Conservation (phyloP, 1,284 basidiomycete genomes). For the Trametes pubescens region DNA sequence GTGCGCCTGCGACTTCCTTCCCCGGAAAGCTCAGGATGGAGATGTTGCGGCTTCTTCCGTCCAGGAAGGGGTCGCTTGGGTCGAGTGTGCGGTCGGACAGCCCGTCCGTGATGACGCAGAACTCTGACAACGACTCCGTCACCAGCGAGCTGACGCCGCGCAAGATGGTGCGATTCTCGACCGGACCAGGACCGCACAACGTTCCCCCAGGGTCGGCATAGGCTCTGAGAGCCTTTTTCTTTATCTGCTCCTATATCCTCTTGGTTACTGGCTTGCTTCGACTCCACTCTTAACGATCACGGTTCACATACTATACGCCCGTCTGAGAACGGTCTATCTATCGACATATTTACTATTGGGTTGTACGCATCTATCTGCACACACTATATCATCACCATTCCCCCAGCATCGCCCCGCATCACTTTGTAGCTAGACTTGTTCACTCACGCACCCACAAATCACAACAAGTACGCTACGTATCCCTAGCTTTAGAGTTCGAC, state of each 20-base stretch:
- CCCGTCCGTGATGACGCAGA: slow-evolving; percentile 26
- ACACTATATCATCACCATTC: slow-evolving; percentile 14
- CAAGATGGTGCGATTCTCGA: slow-evolving; percentile 66
- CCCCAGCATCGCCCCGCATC: not conserved
- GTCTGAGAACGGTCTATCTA: slow-evolving; percentile 19
- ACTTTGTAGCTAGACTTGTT: slow-evolving; percentile 14
- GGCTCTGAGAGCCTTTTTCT: too few relatives aligned
- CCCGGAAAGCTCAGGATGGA: slow-evolving; percentile 46
- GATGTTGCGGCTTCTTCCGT: slow-evolving; percentile 58
- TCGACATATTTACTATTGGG: slow-evolving; percentile 20
- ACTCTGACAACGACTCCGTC: slow-evolving; percentile 37
- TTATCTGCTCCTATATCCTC: not conserved
- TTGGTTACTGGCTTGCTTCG: slow-evolving; percentile 4
- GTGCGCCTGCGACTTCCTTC: slow-evolving; percentile 48
- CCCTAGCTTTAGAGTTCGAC: not conserved
- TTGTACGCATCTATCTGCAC: slow-evolving; percentile 17
- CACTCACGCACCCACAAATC: not conserved
- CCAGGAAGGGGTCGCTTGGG: slow-evolving; percentile 33
- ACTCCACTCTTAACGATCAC: slow-evolving; percentile 4
- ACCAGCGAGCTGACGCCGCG: slow-evolving; percentile 38
- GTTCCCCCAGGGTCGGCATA: slow-evolving; percentile 12
- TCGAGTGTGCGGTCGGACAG: slow-evolving; percentile 29
- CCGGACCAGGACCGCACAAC: slow-evolving; percentile 20
- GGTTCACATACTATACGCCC: slow-evolving; percentile 8
- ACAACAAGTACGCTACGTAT: not conserved